These are phyloP conservation scores for Paramyrothecium roridum DNA, from an alignment of 2,329 filamentous ascomycete genomes.

Conservation along the genomic window DNA sequence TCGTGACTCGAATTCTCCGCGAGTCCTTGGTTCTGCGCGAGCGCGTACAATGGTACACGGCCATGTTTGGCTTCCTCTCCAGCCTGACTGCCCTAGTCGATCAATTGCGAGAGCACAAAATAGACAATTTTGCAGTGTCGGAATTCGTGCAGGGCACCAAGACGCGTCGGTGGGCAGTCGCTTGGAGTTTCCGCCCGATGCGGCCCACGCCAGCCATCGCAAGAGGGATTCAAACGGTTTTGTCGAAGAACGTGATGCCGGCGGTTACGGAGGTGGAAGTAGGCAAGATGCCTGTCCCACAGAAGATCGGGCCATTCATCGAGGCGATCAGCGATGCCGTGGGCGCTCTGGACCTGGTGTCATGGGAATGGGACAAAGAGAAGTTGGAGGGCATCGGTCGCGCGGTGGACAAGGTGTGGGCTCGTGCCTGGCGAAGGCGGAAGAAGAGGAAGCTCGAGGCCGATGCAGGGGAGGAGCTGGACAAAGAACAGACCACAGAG, in stretches of 20 bases:
- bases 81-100: conserved; percentile 64
- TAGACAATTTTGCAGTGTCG: conserved; percentile 79
- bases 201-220: conserved; percentile 54
- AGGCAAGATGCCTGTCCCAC: conserved; percentile 40
- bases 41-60: conserved; percentile 80
- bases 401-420: conserved; percentile 73
- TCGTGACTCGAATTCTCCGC: conserved; percentile 66
- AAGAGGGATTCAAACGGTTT: conserved; percentile 36
- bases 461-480: conserved; percentile 8
- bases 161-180: conserved; percentile 83
- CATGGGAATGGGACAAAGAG: conserved; percentile 61
- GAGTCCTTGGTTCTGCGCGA: conserved; percentile 62
- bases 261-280: conserved; percentile 34
- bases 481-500: not conserved
- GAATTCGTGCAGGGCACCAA: conserved; percentile 74
- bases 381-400: conserved; percentile 57
- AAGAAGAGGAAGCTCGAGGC: conserved; percentile 47
- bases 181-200: conserved; percentile 74
- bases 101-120: conserved; percentile 48
- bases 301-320: conserved; percentile 35
- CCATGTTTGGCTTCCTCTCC: conserved; percentile 80
- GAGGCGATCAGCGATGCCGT: conserved; percentile 42
- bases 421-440: conserved; percentile 66
- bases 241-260: conserved; percentile 42
- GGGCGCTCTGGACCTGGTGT: conserved; percentile 50